Evolutionary conservation across 495 filamentous ascomycete species (phyloP), one percentile per base, ranked within the genome.

Genomic region (Physcia stellaris): DNA sequence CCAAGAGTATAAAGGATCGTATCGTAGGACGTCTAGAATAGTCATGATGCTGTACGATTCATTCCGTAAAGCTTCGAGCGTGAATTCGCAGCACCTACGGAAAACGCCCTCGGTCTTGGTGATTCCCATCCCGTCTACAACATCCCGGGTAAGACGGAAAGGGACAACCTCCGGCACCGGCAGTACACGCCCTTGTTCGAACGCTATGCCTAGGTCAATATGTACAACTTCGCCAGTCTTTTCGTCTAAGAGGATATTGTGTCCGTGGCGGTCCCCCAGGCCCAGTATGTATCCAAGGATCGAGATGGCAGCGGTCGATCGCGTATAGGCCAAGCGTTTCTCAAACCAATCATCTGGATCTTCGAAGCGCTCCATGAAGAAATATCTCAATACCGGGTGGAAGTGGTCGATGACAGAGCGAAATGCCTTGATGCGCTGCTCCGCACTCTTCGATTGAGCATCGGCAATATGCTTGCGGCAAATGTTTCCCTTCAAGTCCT

Each of bases 1-100:
- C 90, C 90, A 99, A 50, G 71, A 86, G 57, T 95, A 94, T 42
- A 99, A 67, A 2, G 90, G 92, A 65, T 98, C 90, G 52, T 94
- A 94, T 15, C 92, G 80, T 36, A 98, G 67, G 20, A 95, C 90
- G 49, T 95, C 88, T 1, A 98, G 71, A 31, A 98, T 87, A 3
- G 88, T 94, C 83, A 90, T 94, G 56, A 98, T 96, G 47, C 78
- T 85, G 47, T 92, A 92, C 0, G 77, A 79, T 57, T 98, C 90
- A 51, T 92, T 79, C 9, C 92, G 77, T 22, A 98, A 66, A 12
- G 93, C 85, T 45, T 94, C 86, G 4, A 98, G 70, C 0, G 87
- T 96, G 51, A 96, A 95, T 56, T 98, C 92, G 58, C 92, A 98
- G 57, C 92, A 98, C 17, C 90, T 71, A 9, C 88, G 75, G 63